These are phyloP conservation scores for Elsinoe necatrix DNA, from an alignment of 2,329 filamentous ascomycete genomes.

Conservation along the genomic window DNA sequence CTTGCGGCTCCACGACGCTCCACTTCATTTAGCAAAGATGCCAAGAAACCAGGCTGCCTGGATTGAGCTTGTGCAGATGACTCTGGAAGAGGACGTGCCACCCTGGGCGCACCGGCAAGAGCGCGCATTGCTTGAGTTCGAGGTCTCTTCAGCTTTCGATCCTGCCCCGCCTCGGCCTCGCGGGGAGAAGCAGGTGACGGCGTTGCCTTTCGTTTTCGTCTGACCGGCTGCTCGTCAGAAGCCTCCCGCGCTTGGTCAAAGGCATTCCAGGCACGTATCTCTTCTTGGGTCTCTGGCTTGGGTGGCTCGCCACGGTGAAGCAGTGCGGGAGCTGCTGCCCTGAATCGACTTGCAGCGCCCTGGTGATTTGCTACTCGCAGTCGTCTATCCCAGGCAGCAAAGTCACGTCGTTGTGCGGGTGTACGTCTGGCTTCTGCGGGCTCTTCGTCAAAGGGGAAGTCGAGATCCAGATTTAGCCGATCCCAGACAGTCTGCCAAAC, in stretches of 20 bases:
- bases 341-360: conserved; percentile 56
- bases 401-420: conserved; percentile 48
- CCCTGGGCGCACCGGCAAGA: not conserved
- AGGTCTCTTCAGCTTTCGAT: conserved; percentile 80
- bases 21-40: conserved; percentile 80
- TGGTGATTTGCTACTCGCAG: conserved; percentile 73
- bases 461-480: conserved; percentile 65
- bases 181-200: conserved; percentile 60
- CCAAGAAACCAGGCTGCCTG: conserved; percentile 64
- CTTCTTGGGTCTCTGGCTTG: conserved; percentile 53
- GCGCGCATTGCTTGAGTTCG: conserved; percentile 45
- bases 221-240: conserved; percentile 45
- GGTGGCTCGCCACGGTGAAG: conserved; percentile 41
- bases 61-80: conserved; percentile 27
- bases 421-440: conserved; percentile 48
- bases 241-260: conserved; percentile 75
- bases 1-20: conserved; percentile 45
- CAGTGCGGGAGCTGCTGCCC: conserved; percentile 47
- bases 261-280: conserved; percentile 79
- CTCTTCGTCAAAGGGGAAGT: conserved; percentile 72
- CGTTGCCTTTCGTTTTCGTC: conserved; percentile 73
- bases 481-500: conserved; percentile 91
- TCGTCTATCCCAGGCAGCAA: conserved; percentile 71
- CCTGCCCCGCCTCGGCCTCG: conserved; percentile 49
- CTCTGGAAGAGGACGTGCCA: conserved; percentile 19